Percentiles rank a stretch among this genome's conserved stretches.
These are phyloP conservation scores for Calcarisporium arbuscula DNA, from an alignment of 2,329 filamentous ascomycete species.

Conservation along the genomic window DNA sequence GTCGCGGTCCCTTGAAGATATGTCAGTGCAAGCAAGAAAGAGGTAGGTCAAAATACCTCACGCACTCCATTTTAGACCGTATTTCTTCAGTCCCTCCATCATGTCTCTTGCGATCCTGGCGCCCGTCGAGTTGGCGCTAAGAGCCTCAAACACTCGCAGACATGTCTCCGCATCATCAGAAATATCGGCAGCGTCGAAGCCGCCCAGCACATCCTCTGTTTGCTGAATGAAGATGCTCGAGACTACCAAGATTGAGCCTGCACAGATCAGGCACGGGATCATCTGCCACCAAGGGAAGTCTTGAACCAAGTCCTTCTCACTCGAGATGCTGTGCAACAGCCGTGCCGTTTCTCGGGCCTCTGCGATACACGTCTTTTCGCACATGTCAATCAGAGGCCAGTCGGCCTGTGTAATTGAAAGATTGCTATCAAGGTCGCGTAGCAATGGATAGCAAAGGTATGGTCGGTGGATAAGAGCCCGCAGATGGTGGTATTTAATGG, in stretches of 20 bases:
- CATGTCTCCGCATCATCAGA: slow-evolving; percentile 31
- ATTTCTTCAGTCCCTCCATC: slow-evolving; percentile 42
- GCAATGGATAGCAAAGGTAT: slow-evolving; percentile 23
- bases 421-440: slow-evolving; percentile 4
- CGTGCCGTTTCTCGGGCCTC: slow-evolving; percentile 29
- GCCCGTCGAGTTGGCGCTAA: slow-evolving; percentile 26
- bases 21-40: too few relatives aligned
- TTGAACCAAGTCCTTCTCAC: slow-evolving; percentile 28
- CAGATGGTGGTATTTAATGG: slow-evolving; percentile 33
- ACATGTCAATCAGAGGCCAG: slow-evolving; percentile 4
- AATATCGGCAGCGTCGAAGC: slow-evolving; percentile 16
- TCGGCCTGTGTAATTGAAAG: slow-evolving; percentile 5
- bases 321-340: slow-evolving; percentile 27
- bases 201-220: slow-evolving; percentile 7
- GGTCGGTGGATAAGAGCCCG: slow-evolving; percentile 30
- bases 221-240: slow-evolving; percentile 12
- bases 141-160: slow-evolving; percentile 27
- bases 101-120: slow-evolving; percentile 42
- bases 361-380: slow-evolving; percentile 21
- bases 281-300: slow-evolving; percentile 38
- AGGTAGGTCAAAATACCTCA: too few relatives aligned
- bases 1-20: too few relatives aligned
- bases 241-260: slow-evolving; percentile 29
- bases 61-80: slow-evolving; percentile 7
- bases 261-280: slow-evolving; percentile 34